Percentiles rank a stretch among this genome's conserved stretches.
phyloP scores from a whole-genome alignment of 75 land plant genomes.

The Cupressus sempervirens region DNA sequence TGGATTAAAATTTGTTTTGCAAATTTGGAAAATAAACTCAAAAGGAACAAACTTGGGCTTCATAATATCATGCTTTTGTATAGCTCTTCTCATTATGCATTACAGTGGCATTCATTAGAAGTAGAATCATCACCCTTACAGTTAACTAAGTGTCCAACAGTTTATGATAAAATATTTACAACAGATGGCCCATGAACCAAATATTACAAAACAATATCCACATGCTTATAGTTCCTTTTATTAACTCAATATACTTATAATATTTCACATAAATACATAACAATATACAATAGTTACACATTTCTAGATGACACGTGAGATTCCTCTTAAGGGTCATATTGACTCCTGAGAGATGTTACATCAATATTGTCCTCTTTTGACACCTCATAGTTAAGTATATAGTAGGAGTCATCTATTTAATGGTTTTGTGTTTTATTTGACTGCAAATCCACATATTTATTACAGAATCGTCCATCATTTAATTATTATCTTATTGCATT shows the following conservation, averaged over 20 bases:
- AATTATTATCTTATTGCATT: background rate
- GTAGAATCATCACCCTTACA: background rate
- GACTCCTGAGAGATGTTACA: background rate
- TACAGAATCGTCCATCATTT: background rate
- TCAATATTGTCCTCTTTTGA: background rate
- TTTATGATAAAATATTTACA: background rate
- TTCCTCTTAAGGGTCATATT: background rate
- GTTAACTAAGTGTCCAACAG: background rate
- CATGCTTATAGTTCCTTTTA: background rate
- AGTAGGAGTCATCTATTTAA: background rate
- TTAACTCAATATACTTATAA: background rate
- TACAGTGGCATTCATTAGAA: background rate
- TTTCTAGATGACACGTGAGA: background rate
- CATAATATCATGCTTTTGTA: background rate
- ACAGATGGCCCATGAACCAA: background rate
- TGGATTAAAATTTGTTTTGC: background rate
- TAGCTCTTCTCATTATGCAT: background rate
- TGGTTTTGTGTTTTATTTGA: background rate
- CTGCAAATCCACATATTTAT: no score
- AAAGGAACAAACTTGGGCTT: background rate
- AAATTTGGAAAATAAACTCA: background rate
- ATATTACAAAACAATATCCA: background rate
- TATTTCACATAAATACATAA: background rate
- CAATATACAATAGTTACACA: background rate
- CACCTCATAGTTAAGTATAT: background rate